phyloP scores from a whole-genome alignment of 2,329 filamentous ascomycete genomes.

The Aureobasidium musti region DNA sequence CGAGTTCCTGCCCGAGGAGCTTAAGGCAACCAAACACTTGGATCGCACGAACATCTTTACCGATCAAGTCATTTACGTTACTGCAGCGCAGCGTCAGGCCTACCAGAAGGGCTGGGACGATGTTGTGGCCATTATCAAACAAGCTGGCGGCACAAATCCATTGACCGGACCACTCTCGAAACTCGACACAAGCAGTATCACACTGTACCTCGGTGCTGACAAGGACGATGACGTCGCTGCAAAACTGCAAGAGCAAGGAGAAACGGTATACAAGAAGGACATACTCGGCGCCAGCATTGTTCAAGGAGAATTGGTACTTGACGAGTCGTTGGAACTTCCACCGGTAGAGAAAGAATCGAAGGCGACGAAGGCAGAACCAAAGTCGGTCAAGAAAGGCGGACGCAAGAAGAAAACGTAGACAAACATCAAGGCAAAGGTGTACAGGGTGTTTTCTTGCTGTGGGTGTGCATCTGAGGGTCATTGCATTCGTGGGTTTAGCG shows the following conservation, averaged over 20 bases:
- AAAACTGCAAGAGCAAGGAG: neutral
- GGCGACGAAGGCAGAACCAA: neutral
- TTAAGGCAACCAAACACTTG: neutral
- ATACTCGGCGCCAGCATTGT: slow-evolving; percentile 13
- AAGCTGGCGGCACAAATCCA: slow-evolving; percentile 11
- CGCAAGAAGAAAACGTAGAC: slow-evolving; percentile 1
- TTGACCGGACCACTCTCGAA: slow-evolving; percentile 7
- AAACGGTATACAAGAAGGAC: slow-evolving; percentile 21
- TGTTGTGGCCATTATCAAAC: slow-evolving; percentile 1
- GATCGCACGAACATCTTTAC: slow-evolving; percentile 6
- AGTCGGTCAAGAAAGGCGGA: neutral
- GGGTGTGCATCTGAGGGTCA: neutral
- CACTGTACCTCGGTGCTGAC: slow-evolving; percentile 10
- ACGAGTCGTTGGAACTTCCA: slow-evolving; percentile 1
- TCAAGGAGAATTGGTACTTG: neutral
- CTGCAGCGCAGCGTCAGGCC: neutral
- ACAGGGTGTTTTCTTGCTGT: neutral
- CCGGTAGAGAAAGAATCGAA: neutral
- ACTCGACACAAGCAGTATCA: neutral
- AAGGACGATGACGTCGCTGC: slow-evolving; percentile 11
- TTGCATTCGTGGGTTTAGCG: neutral
- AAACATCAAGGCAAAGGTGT: neutral
- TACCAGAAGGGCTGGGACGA: slow-evolving; percentile 24
- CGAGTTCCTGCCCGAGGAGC: slow-evolving; percentile 2
- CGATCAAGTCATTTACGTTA: slow-evolving; percentile 11